A percentile compares a stretch with the other conserved stretches of the same genome.
Conservation (phyloP, 2,329 filamentous ascomycete genomes). For the Fusarium coicis region DNA sequence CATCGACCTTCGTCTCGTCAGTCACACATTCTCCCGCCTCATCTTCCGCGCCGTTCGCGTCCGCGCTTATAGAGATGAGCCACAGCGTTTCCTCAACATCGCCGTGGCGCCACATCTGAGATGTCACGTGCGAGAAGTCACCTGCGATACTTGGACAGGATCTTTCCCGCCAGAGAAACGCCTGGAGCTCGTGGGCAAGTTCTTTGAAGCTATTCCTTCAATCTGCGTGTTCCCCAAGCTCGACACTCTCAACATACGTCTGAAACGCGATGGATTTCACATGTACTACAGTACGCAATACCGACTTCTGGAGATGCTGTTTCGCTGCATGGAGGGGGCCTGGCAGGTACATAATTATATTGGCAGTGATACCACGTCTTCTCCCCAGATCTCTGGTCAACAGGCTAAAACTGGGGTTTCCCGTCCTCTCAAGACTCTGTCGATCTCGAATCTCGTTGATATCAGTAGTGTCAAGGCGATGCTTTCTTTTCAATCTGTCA, state of each 20-base stretch:
- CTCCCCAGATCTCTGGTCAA: not conserved
- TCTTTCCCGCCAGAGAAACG: not conserved
- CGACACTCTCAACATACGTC: constrained; percentile 3
- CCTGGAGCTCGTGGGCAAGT: not conserved
- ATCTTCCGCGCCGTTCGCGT: constrained; percentile 9
- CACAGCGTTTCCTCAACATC: not conserved
- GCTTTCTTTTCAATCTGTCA: not conserved
- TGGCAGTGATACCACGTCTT: not conserved
- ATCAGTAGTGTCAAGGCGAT: not conserved
- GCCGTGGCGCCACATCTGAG: not conserved
- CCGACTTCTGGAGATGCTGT: constrained; percentile 8
- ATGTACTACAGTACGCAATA: no score
- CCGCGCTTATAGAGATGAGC: constrained; percentile 2
- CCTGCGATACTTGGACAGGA: constrained; percentile 10
- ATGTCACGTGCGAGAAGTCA: constrained; percentile 1
- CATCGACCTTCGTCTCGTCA: not conserved
- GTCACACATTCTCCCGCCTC: not conserved
- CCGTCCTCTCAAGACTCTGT: not conserved
- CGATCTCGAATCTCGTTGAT: constrained; percentile 6
- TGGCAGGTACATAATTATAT: not conserved
- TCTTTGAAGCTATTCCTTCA: constrained; percentile 4
- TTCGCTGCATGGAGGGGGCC: constrained; percentile 9
- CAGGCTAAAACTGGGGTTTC: not conserved
- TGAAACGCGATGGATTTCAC: not conserved
- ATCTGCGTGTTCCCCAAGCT: constrained; percentile 6